phyloP scores from a whole-genome alignment of 345 rosid species.

The Excoecaria agallocha region DNA sequence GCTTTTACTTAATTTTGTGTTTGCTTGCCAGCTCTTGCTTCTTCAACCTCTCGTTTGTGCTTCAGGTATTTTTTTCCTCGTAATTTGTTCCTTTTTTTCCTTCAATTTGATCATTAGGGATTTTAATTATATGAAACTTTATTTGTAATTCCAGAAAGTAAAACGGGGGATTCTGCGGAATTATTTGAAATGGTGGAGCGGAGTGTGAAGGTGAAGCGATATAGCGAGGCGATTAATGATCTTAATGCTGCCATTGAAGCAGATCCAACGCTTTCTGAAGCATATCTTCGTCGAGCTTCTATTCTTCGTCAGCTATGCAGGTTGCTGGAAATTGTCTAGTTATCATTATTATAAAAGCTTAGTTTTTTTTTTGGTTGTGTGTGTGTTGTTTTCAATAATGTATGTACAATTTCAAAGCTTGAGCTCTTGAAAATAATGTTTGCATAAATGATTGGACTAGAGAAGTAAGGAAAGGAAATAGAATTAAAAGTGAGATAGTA shows the following conservation, averaged over 20 bases:
- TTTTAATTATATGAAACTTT: slow-evolving; percentile 1
- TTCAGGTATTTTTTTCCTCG: slow-evolving; percentile 37
- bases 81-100: not conserved
- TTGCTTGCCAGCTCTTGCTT: slow-evolving; percentile 76
- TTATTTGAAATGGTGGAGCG: slow-evolving; percentile 74
- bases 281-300: slow-evolving; percentile 73
- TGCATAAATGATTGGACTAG: not conserved
- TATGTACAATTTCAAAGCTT: not conserved
- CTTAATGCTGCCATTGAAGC: slow-evolving; percentile 89
- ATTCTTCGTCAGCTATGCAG: slow-evolving; percentile 89
- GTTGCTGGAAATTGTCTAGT: slow-evolving; percentile 27
- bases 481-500: not conserved
- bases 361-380: not conserved
- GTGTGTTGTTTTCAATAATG: not conserved
- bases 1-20: slow-evolving; percentile 68
- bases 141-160: slow-evolving; percentile 45
- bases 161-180: slow-evolving; percentile 58
- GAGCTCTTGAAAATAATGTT: not conserved
- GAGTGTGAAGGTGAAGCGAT: slow-evolving; percentile 73
- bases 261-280: slow-evolving; percentile 87
- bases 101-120: not conserved
- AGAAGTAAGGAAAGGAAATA: not conserved
- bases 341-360: not conserved
- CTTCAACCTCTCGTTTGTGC: slow-evolving; percentile 94
- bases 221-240: slow-evolving; percentile 86